Conservation (phyloP, 208 protist genomes). For the Trypanosoma cruzi region DNA sequence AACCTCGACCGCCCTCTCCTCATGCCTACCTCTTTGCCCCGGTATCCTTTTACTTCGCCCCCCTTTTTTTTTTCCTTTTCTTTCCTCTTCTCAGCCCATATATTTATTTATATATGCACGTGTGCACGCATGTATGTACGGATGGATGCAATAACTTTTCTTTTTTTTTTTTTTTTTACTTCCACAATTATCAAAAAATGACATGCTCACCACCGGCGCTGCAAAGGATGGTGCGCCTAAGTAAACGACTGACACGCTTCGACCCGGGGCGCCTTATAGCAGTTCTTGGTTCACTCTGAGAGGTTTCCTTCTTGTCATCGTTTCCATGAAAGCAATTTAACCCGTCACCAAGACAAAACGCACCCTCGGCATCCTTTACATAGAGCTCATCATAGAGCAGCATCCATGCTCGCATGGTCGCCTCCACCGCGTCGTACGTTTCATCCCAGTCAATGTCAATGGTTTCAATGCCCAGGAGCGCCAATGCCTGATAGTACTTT, state of each 20-base stretch:
- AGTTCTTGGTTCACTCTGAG: not conserved
- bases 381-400: slow-evolving; percentile 79
- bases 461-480: slow-evolving; percentile 74
- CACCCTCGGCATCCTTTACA: slow-evolving; percentile 31
- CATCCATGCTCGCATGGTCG: slow-evolving; percentile 62
- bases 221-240: slow-evolving; percentile 40
- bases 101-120: slow-evolving; percentile 21
- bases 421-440: slow-evolving; percentile 33
- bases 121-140: slow-evolving; percentile 9
- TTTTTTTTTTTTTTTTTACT: not conserved
- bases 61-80: not conserved
- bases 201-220: slow-evolving; percentile 51
- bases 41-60: too few relatives aligned
- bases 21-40: too few relatives aligned
- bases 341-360: slow-evolving; percentile 29
- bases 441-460: slow-evolving; percentile 68
- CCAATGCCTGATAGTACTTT: slow-evolving; percentile 80
- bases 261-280: not conserved
- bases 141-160: not conserved
- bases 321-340: slow-evolving; percentile 5
- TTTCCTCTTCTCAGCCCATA: not conserved
- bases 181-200: slow-evolving; percentile 38
- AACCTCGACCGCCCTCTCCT: too few relatives aligned
- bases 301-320: not conserved
- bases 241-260: not conserved